Evolutionary conservation across 2,329 filamentous ascomycete species (phyloP).

Genomic region (Cladosporium halotolerans): DNA sequence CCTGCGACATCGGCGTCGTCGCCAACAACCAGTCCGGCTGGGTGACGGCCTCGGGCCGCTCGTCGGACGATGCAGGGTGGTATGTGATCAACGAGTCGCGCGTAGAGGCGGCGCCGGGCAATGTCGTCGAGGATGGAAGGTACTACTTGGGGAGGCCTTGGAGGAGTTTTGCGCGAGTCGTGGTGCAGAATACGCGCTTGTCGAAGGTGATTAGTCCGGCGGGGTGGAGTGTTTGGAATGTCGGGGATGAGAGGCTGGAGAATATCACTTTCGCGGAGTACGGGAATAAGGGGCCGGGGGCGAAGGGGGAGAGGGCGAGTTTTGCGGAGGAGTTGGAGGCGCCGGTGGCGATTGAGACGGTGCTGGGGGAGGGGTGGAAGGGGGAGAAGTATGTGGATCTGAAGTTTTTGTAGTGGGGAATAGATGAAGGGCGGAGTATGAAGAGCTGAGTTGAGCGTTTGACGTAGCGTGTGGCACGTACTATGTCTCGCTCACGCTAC

Average conservation of each 20-base stretch:
- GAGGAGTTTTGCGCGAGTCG: slow-evolving; percentile 46
- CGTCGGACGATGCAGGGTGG: slow-evolving; percentile 36
- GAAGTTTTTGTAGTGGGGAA: slow-evolving; percentile 27
- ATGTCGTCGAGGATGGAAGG: slow-evolving; percentile 33
- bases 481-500: slow-evolving; percentile 30
- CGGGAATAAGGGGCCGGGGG: slow-evolving; percentile 49
- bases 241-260: slow-evolving; percentile 42
- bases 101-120: slow-evolving; percentile 37
- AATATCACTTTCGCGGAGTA: slow-evolving; percentile 55
- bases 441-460: background rate
- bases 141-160: slow-evolving; percentile 51
- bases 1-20: slow-evolving; percentile 43
- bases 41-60: slow-evolving; percentile 40
- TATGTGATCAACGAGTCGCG: slow-evolving; percentile 52
- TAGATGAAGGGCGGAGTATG: no score
- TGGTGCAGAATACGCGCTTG: slow-evolving; percentile 48
- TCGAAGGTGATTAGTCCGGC: slow-evolving; percentile 51
- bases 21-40: slow-evolving; percentile 18
- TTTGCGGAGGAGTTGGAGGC: slow-evolving; percentile 39
- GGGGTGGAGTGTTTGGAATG: slow-evolving; percentile 55
- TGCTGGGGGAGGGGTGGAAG: slow-evolving; percentile 41
- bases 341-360: slow-evolving; percentile 38
- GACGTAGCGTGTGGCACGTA: no score
- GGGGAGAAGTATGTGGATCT: slow-evolving; percentile 38
- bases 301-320: slow-evolving; percentile 47